Base-by-base conservation (phyloP, 345 rosid genomes). In the Hibiscus trionum region DNA sequence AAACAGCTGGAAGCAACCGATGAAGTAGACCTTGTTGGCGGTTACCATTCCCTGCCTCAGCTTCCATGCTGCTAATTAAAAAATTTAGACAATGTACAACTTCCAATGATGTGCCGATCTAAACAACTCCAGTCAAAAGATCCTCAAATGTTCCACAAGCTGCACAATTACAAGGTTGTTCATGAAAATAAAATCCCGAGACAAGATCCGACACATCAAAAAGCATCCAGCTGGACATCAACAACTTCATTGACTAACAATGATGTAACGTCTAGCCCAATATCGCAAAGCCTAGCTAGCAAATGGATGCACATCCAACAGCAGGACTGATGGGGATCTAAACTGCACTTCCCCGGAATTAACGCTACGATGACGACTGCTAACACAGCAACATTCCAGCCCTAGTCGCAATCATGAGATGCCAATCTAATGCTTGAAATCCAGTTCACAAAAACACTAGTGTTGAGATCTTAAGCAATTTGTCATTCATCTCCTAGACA, bases 1-100 rank as follows among this genome's bases (percentile, higher is more conserved):
- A 75, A 74, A 87, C 52, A 33, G 83, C 81, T 66, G 96, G 97
- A 81, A 88, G 83, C 78, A 85, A 67, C 39, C 87, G 88, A 65
- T 77, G 78, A 73, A 86, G 78, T 72, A 81, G 75, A 49, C 82
- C 82, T 4, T 78, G 79, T 65, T 55, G 80, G 74, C 81, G 76
- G 73, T 81, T 82, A 71, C 74, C 66, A 76, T 62, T 81, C 75
- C 66, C 77, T 53, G 62, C 68, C 75, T 87, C 91, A 69, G 83
- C 82, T 73, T 91, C 97, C 99, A 96, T 96, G 72, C 77, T 84
- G 76, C 63, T 11, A 73, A 76, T 63, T 69, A 33, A 42, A 73
- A 71, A 74, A 56, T 27, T 52, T 56, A 70, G 66, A 53, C 50
- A 72, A 72, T 69, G 27, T 75, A 19, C 17, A 63, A 58, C 52